These are phyloP conservation scores for Parastagonospora avenae DNA, from an alignment of 2,329 filamentous ascomycete genomes.

Conservation along the genomic window DNA sequence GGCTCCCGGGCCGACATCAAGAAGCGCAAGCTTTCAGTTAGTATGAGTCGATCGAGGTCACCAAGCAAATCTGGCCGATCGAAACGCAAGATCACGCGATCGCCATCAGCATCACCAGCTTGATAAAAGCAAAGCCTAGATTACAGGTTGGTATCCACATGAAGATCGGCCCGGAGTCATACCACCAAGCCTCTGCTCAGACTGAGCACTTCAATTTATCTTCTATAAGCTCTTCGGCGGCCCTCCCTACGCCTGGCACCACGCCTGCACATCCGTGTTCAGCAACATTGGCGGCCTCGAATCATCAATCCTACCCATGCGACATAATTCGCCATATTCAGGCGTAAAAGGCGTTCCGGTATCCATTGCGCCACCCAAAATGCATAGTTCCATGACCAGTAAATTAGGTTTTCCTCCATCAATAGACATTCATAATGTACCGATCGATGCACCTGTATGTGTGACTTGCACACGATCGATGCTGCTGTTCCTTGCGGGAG, in stretches of 20 bases:
- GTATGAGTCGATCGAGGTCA: constrained; percentile 46
- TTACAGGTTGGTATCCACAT: constrained; percentile 5
- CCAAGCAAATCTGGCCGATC: constrained; percentile 22
- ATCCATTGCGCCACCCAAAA: too few species aligned
- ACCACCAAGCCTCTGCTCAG: too few species aligned
- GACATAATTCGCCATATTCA: not conserved
- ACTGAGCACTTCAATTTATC: too few species aligned
- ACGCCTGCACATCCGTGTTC: not conserved
- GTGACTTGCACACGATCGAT: too few species aligned
- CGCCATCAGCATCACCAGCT: constrained; percentile 22
- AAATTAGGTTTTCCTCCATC: too few species aligned
- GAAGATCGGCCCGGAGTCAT: too few species aligned
- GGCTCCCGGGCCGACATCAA: constrained; percentile 57
- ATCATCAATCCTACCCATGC: not conserved
- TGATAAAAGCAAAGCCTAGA: constrained; percentile 10
- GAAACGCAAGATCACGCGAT: constrained; percentile 25
- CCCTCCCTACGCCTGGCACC: too few species aligned
- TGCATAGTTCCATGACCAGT: not conserved
- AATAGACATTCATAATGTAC: too few species aligned
- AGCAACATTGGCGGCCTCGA: not conserved
- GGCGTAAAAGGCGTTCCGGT: too few species aligned
- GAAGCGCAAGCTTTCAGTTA: constrained; percentile 50
- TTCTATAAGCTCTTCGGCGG: too few species aligned
- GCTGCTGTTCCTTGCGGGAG: too few species aligned
- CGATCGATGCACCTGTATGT: too few species aligned